phyloP scores from a whole-genome alignment of 768 basidiomycete species.

The Kwoniella botswanensis region DNA sequence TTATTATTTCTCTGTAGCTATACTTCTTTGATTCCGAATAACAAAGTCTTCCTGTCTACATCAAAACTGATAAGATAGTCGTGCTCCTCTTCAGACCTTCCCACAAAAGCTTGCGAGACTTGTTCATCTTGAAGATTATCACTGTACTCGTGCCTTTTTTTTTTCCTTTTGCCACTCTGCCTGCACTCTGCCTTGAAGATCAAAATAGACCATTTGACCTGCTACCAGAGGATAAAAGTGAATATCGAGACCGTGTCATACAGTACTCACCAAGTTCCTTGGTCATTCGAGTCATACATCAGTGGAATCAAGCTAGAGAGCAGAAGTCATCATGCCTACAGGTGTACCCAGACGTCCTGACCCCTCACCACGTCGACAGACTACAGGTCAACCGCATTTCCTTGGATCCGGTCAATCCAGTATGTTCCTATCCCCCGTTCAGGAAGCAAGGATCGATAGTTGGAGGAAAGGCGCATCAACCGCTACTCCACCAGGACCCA shows the following conservation, averaged over 20 bases:
- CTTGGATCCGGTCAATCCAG: slow-evolving; percentile 19
- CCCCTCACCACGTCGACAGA: not conserved
- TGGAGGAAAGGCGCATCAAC: slow-evolving; percentile 11
- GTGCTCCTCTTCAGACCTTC: too few species aligned
- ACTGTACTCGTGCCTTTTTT: too few species aligned
- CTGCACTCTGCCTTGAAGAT: too few species aligned
- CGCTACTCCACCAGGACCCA: slow-evolving; percentile 4
- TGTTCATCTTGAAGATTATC: too few species aligned
- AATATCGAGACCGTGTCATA: too few species aligned
- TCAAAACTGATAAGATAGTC: not conserved
- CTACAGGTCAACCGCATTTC: slow-evolving; percentile 9
- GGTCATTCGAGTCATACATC: too few species aligned
- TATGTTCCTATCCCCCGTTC: slow-evolving; percentile 14
- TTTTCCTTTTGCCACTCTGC: too few species aligned
- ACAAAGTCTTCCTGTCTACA: not conserved
- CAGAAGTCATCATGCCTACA: not conserved
- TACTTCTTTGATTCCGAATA: not conserved
- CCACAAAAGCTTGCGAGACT: too few species aligned
- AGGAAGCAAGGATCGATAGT: slow-evolving; percentile 18
- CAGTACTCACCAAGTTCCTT: too few species aligned
- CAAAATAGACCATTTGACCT: too few species aligned
- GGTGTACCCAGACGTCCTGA: not conserved
- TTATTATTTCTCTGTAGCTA: not conserved
- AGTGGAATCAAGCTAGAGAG: too few species aligned
- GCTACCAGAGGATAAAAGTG: too few species aligned